Evolutionary conservation across 1,284 basidiomycete species (phyloP).

Genomic region (Pseudozyma thailandica): DNA sequence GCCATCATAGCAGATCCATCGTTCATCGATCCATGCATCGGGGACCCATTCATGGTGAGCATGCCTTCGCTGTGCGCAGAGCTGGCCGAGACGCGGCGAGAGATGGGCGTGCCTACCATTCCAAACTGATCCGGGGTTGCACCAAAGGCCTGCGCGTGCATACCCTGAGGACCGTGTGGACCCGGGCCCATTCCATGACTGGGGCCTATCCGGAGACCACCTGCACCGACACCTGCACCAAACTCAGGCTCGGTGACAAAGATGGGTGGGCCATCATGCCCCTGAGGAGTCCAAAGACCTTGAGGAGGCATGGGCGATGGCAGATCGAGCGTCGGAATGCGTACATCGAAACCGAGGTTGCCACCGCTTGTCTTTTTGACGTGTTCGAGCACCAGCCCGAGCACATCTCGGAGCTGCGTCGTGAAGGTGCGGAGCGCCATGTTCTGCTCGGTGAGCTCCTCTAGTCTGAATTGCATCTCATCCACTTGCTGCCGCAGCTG

Average conservation of each 20-base stretch:
- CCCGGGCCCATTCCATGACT: slow-evolving; percentile 8
- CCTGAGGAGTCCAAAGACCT: slow-evolving; percentile 48
- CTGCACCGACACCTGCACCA: slow-evolving; percentile 24
- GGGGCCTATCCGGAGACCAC: slow-evolving; percentile 29
- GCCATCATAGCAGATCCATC: slow-evolving; percentile 31
- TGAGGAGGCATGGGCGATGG: slow-evolving; percentile 49
- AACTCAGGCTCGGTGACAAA: slow-evolving; percentile 59
- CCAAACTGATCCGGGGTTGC: slow-evolving; percentile 20
- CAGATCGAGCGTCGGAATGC: slow-evolving; percentile 47
- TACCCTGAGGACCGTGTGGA: slow-evolving; percentile 16
- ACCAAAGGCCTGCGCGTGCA: slow-evolving; percentile 14
- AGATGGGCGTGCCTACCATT: slow-evolving; percentile 31
- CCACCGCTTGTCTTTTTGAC: slow-evolving; percentile 56
- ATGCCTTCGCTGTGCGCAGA: slow-evolving; percentile 48
- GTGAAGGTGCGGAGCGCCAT: slow-evolving; percentile 48
- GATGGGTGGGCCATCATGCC: slow-evolving; percentile 57
- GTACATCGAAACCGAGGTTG: slow-evolving; percentile 49
- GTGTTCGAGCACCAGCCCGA: slow-evolving; percentile 50
- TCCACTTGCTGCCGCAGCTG: slow-evolving; percentile 59
- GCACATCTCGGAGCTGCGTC: slow-evolving; percentile 46
- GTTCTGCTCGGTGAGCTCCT: slow-evolving; percentile 56
- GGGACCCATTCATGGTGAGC: slow-evolving; percentile 40
- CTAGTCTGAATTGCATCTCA: slow-evolving; percentile 58
- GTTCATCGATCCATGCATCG: slow-evolving; percentile 42
- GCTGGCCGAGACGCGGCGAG: slow-evolving; percentile 42